Evolutionary conservation across 768 basidiomycete species (phyloP), one percentile per base, ranked within the genome.

Genomic region (Rhodotorula kratochvilovae): DNA sequence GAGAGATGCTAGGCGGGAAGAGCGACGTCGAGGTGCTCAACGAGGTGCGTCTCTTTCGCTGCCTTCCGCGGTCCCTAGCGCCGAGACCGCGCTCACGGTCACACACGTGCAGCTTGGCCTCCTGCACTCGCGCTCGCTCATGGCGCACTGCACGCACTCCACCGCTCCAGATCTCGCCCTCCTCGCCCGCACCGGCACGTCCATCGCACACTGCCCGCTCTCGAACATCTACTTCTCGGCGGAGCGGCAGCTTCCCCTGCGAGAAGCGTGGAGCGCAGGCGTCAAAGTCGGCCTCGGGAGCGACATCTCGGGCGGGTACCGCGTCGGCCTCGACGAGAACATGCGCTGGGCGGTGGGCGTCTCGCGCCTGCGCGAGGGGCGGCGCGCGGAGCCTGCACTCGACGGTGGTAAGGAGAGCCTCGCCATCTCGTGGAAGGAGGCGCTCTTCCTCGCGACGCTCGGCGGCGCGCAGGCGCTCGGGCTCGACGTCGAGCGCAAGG

Each of bases 81-180:
- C 51, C 43, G 36, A 39, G n/a, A 19, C 61, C 57, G 31, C 43
- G 50, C 62, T 66, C 42, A 61, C 25, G 17, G 36, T 8, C 31
- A 19, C n/a, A 25, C 67, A 21, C 39, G 65, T 50, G 50, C 79
- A 91, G 90, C 76, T 83, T 74, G 80, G 82, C 13, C 83, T 92
- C 10, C 81, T 92, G 59, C 88, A 86, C 1, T 77, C 83, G 2
- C 84, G 84, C 23, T 89, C 90, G 0, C 80, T 93, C 21, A 90
- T 92, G 82, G 92, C 91, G 1, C 92, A 94, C 79, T 94, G 92
- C 81, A 95, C 92, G 3, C 92, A 89, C 80, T 84, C 92, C 43
- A 78, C 81, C n/a, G 63, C 79, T 0, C 79, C 83, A 0, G 83
- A 86, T 45, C 82, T 92, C 19, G 78, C 81, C 1, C 84, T 82